Evolutionary conservation across 352 stramenopile species (phyloP).

Genomic region (Globisporangium cylindrosporum): DNA sequence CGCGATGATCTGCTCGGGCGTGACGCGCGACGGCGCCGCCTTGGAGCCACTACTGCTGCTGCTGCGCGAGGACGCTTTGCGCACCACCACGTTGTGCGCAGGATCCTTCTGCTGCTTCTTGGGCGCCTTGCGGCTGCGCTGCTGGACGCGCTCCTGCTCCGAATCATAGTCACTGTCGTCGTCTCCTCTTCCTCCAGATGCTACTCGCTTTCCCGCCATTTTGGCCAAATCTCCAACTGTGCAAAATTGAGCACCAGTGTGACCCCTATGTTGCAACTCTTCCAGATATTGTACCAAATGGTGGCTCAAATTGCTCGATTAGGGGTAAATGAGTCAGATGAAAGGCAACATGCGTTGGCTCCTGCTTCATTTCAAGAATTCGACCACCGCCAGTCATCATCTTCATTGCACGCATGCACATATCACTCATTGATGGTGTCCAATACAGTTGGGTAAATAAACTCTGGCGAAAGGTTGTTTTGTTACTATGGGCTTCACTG

Average conservation of each 20-base stretch:
- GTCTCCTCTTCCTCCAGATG: conserved; percentile 8
- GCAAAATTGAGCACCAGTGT: not conserved
- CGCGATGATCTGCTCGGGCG: conserved; percentile 18
- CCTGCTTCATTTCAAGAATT: too few relatives aligned
- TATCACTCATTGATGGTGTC: too few relatives aligned
- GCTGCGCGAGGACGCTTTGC: not conserved
- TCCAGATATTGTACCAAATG: not conserved
- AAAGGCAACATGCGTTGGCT: too few relatives aligned
- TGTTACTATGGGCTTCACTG: too few relatives aligned
- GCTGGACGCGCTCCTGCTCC: conserved; percentile 2
- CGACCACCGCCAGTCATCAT: too few relatives aligned
- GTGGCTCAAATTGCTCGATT: not conserved
- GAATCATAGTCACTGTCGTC: conserved; percentile 18
- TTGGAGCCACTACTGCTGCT: not conserved
- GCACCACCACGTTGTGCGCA: conserved; percentile 2
- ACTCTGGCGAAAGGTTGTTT: too few relatives aligned
- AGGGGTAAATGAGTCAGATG: conserved; percentile 1
- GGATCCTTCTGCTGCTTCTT: not conserved
- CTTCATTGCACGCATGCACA: too few relatives aligned
- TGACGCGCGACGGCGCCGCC: conserved; percentile 10
- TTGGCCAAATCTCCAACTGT: conserved; percentile 13
- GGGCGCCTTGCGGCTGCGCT: conserved; percentile 1
- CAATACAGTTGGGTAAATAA: too few relatives aligned
- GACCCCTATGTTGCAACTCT: not conserved
- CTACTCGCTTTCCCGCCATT: conserved; percentile 55